Percentiles rank a stretch among this genome's conserved stretches.
phyloP scores from a whole-genome alignment of 2,329 filamentous ascomycete genomes.

The Clarireedia homoeocarpa region DNA sequence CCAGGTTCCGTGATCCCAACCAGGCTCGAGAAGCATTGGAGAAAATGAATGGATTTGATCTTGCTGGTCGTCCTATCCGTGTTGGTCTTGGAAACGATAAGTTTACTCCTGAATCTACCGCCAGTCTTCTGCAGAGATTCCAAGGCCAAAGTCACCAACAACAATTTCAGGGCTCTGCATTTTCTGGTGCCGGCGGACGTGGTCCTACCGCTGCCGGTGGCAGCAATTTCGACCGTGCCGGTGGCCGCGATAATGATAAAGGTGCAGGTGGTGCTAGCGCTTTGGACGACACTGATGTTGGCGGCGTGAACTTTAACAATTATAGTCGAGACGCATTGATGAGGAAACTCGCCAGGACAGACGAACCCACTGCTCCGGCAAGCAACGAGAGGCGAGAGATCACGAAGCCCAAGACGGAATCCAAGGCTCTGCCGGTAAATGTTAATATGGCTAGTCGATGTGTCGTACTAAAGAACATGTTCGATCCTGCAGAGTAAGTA shows the following conservation, averaged over 20 bases:
- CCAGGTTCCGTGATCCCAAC: constrained; percentile 78
- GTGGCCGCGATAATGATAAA: constrained; percentile 84
- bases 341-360: constrained; percentile 94
- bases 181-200: constrained; percentile 83
- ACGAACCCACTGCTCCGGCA: constrained; percentile 59
- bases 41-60: constrained; percentile 99
- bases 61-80: constrained; percentile 92
- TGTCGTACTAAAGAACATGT: constrained; percentile 92
- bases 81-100: constrained; percentile 99
- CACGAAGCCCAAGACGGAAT: constrained; percentile 70
- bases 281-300: constrained; percentile 94
- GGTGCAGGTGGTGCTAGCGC: constrained; percentile 82
- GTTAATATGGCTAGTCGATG: constrained; percentile 91
- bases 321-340: constrained; percentile 98
- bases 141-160: constrained; percentile 64
- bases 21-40: constrained; percentile 92
- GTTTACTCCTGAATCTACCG: constrained; percentile 95
- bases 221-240: constrained; percentile 80
- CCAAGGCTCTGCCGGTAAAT: constrained; percentile 71
- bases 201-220: constrained; percentile 70
- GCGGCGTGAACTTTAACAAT: constrained; percentile 98
- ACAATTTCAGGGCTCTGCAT: constrained; percentile 80
- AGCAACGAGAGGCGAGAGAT: constrained; percentile 61
- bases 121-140: constrained; percentile 86
- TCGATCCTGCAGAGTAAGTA: constrained; percentile 82